Percentiles rank a stretch among this genome's conserved stretches.
phyloP scores from a whole-genome alignment of 352 stramenopile genomes.

The Saprolegnia diclina region DNA sequence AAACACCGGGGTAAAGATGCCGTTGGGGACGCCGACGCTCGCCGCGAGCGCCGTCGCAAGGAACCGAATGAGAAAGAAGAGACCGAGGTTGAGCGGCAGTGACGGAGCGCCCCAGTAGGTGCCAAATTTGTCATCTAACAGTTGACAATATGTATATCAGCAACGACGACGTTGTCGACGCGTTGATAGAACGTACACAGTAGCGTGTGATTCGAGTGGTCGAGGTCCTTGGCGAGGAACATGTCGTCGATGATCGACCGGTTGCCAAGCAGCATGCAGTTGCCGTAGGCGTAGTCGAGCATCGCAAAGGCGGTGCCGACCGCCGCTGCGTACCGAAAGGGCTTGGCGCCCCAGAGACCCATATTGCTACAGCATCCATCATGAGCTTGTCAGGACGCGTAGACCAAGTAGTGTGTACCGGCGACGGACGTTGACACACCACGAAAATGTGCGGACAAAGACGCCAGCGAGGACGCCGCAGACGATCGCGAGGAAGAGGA shows the following conservation, averaged over 20 bases:
- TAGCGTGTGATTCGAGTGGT: slow-evolving; percentile 34
- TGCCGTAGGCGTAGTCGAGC: slow-evolving; percentile 64
- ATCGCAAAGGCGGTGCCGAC: slow-evolving; percentile 63
- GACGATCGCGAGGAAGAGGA: slow-evolving; percentile 69
- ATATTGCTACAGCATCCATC: slow-evolving; percentile 29
- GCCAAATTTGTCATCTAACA: slow-evolving; percentile 39
- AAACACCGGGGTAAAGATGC: slow-evolving; percentile 90
- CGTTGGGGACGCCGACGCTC: slow-evolving; percentile 81
- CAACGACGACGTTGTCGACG: background rate
- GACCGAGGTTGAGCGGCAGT: slow-evolving; percentile 55
- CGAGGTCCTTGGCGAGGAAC: slow-evolving; percentile 63
- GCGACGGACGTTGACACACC: slow-evolving; percentile 41
- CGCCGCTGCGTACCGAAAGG: slow-evolving; percentile 62
- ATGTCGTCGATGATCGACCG: slow-evolving; percentile 83
- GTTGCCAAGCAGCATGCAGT: slow-evolving; percentile 74
- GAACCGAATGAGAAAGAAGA: slow-evolving; percentile 70
- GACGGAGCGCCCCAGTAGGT: slow-evolving; percentile 57
- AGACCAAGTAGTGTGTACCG: too few relatives aligned
- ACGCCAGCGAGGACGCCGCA: slow-evolving; percentile 77
- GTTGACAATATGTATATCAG: background rate
- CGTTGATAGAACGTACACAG: slow-evolving; percentile 29
- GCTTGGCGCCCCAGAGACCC: slow-evolving; percentile 32
- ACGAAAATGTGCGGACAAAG: slow-evolving; percentile 66
- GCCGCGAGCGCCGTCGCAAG: slow-evolving; percentile 69
- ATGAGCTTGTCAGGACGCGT: background rate